Conservation (phyloP, 805 yeast species). For the Schwanniomyces yamadae region DNA sequence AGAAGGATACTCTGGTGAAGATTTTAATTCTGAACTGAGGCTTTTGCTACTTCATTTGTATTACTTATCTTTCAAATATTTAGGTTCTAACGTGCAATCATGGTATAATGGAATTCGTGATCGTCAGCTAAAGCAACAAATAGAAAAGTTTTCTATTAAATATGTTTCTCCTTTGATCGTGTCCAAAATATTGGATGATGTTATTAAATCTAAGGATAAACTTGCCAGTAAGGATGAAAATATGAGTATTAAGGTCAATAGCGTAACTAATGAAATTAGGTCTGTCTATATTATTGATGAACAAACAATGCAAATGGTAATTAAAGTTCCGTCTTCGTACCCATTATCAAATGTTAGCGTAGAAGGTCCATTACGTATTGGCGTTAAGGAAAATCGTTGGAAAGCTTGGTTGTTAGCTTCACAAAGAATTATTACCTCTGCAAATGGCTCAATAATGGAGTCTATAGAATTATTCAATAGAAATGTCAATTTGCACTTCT, state of each 20-base stretch:
- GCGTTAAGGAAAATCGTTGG: constrained; percentile 91
- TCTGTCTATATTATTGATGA: constrained; percentile 81
- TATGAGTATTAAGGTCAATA: constrained; percentile 61
- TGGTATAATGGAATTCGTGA: constrained; percentile 77
- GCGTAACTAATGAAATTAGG: constrained; percentile 62
- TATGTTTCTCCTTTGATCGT: constrained; percentile 66
- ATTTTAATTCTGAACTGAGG: constrained; percentile 27
- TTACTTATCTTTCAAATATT: constrained; percentile 46
- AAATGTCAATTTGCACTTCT: constrained; percentile 80
- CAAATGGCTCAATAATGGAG: constrained; percentile 68
- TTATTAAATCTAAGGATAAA: constrained; percentile 40
- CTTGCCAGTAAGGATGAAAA: constrained; percentile 38
- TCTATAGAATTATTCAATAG: constrained; percentile 67
- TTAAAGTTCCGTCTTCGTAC: constrained; percentile 68
- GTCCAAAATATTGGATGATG: constrained; percentile 52
- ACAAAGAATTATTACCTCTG: constrained; percentile 73
- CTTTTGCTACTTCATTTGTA: constrained; percentile 50
- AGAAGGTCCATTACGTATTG: constrained; percentile 75
- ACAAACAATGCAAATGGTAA: constrained; percentile 76
- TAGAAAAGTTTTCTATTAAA: constrained; percentile 62
- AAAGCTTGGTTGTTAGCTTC: constrained; percentile 93
- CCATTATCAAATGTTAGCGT: constrained; percentile 78
- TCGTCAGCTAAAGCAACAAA: constrained; percentile 54
- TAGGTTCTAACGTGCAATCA: constrained; percentile 56
- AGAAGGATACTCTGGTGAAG: constrained; percentile 20